Conservation (phyloP, 495 filamentous ascomycete genomes). For the Aspergillus baeticus region DNA sequence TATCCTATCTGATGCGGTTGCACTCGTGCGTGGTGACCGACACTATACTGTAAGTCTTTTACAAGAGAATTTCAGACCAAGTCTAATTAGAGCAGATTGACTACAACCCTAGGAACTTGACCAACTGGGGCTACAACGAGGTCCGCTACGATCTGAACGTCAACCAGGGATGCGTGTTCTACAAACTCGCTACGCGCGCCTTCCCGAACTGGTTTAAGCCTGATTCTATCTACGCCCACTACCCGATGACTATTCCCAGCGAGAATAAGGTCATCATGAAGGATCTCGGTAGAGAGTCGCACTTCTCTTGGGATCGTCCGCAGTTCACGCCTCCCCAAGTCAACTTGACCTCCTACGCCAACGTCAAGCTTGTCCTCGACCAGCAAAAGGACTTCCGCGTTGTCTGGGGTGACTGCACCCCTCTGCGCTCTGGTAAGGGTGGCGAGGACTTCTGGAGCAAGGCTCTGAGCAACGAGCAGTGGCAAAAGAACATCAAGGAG, state of each 20-base stretch:
- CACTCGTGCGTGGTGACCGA: conserved; percentile 53
- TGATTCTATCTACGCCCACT: conserved; percentile 86
- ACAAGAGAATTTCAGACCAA: background rate
- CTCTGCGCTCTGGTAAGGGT: conserved; percentile 52
- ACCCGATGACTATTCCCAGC: conserved; percentile 74
- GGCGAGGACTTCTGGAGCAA: conserved; percentile 55
- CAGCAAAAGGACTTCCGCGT: conserved; percentile 62
- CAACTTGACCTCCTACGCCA: conserved; percentile 59
- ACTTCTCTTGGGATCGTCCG: conserved; percentile 72
- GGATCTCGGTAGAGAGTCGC: conserved; percentile 63
- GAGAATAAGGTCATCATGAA: conserved; percentile 76
- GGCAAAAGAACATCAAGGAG: conserved; percentile 50
- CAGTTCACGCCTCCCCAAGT: conserved; percentile 47
- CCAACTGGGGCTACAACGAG: conserved; percentile 76
- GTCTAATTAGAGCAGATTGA: conserved; percentile 38
- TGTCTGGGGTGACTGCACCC: conserved; percentile 58
- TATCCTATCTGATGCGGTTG: conserved; percentile 53
- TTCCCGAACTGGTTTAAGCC: conserved; percentile 78
- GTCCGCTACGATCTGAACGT: conserved; percentile 69
- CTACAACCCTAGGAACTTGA: conserved; percentile 75
- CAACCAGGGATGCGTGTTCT: conserved; percentile 80
- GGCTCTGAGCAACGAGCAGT: conserved; percentile 46
- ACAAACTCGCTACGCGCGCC: conserved; percentile 76
- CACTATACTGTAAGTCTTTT: conserved; percentile 45
- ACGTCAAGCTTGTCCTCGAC: conserved; percentile 61